Evolutionary conservation across 225 moss, liverwort and hornwort species (phyloP).

Genomic region (Bryum argenteum): DNA sequence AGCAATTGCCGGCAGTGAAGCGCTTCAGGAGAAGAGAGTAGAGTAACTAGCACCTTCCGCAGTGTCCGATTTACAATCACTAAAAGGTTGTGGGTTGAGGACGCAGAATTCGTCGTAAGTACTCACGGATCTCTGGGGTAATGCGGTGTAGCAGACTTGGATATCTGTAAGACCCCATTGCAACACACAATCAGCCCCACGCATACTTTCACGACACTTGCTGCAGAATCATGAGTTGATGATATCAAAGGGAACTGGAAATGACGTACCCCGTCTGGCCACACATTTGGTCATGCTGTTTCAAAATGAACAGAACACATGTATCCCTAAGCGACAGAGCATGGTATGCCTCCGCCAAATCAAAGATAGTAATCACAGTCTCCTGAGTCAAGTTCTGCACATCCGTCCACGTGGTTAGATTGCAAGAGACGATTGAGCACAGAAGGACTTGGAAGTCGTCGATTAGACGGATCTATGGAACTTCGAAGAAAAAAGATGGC

Average conservation of each 20-base stretch:
- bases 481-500: not conserved
- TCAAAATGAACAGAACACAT: constrained; percentile 89
- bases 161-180: constrained; percentile 54
- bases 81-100: constrained; percentile 65
- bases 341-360: constrained; percentile 97
- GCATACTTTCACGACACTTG: not conserved
- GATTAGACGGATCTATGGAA: not conserved
- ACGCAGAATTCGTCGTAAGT: constrained; percentile 87
- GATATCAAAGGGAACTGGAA: not conserved
- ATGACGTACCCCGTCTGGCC: constrained; percentile 61
- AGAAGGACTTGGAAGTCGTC: not conserved
- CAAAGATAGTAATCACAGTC: constrained; percentile 88
- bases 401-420: constrained; percentile 14
- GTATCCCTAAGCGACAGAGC: constrained; percentile 92
- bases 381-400: constrained; percentile 89
- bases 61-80: constrained; percentile 30
- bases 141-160: constrained; percentile 74
- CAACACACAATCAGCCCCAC: not conserved
- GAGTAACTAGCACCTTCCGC: not conserved
- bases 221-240: not conserved
- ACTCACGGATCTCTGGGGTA: constrained; percentile 89
- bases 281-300: constrained; percentile 93
- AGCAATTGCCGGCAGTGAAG: constrained; percentile 38
- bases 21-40: constrained; percentile 23
- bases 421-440: not conserved